Base-by-base conservation (phyloP, 1,139 yeast species). In the Candida sanyaensis region DNA sequence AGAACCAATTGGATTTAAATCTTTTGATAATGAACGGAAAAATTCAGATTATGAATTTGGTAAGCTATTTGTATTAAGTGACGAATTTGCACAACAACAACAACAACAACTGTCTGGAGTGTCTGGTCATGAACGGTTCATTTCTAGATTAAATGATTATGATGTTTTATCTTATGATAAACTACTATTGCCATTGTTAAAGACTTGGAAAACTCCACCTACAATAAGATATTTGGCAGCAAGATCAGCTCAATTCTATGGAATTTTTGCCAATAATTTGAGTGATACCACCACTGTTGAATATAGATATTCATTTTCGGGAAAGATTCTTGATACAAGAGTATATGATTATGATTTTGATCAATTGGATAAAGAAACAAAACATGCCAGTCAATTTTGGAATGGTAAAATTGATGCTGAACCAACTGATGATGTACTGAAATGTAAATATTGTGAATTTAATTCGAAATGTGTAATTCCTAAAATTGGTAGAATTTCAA, bases 151-250 rank as follows among this genome's bases (percentile, higher is more conserved):
- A 21, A 17, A 50, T 28, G 46, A 48, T n/a, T 30, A 55, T 4
- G 64, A 58, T 29, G 10, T 41, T 7, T 56, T 58, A 44, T 55
- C 48, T 21, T 59, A 59, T 39, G 37, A 43, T 9, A 12, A 40
- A 5, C 47, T 58, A 7, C 49, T 58, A 1, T 44, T 47, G 2
- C 53, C 52, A 6, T 57, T 71, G 10, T 59, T 72, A 13, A 60
- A 55, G 3, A 47, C 55, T 2, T 85, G 91, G 91, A 58, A 63
- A 44, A 65, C 48, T 2, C 82, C 87, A 1, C 72, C 83, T 13
- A 84, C 90, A 0, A 59, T 83, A 36, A 63, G 83, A 45, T 80
- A 80, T 54, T 71, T 86, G 49, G 80, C 86, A 1, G 77, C 80
- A 1, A 65, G 89, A 47, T 57, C 79, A 6, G 68, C 83, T 1